Evolutionary conservation across 345 rosid genomes (phyloP).

Genomic region (Xanthoceras sorbifolium): DNA sequence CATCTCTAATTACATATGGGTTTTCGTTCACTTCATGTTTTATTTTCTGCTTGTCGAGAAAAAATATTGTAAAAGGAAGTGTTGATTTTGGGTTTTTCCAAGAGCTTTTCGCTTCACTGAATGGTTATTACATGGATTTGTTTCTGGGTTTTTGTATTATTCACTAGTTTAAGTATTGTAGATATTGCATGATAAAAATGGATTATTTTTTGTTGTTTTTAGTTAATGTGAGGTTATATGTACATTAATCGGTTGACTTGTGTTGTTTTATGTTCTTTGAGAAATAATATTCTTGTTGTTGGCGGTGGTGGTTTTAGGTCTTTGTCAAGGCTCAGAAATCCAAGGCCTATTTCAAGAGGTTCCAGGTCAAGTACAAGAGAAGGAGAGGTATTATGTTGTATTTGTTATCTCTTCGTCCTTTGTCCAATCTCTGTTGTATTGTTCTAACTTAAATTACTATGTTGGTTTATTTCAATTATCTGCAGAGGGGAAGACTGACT

Average conservation of each 20-base stretch:
- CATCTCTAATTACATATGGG: not conserved
- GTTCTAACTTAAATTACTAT: not conserved
- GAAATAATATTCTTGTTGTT: not conserved
- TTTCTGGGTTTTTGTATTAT: not conserved
- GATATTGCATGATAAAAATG: not conserved
- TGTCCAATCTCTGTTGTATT: not conserved
- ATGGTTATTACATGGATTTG: not conserved
- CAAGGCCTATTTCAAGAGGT: conserved; percentile 71
- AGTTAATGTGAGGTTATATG: not conserved
- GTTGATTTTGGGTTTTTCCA: not conserved
- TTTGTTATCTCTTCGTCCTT: not conserved
- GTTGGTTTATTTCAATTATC: not conserved
- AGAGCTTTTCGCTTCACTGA: not conserved
- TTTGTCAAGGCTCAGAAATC: conserved; percentile 64
- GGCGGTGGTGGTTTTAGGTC: conserved; percentile 31
- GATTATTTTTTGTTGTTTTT: too few species aligned
- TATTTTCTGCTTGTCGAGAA: not conserved
- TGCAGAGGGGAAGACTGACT: conserved; percentile 87
- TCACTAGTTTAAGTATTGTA: not conserved
- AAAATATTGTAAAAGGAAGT: not conserved
- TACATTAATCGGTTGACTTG: not conserved
- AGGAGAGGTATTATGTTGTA: conserved; percentile 50
- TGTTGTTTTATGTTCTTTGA: not conserved
- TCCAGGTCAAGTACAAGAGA: conserved; percentile 73
- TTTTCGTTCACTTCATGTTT: not conserved